Percentiles rank a stretch among this genome's conserved stretches.
These are phyloP conservation scores for Podospora pseudoanserina DNA, from an alignment of 495 filamentous ascomycete species.

Conservation along the genomic window DNA sequence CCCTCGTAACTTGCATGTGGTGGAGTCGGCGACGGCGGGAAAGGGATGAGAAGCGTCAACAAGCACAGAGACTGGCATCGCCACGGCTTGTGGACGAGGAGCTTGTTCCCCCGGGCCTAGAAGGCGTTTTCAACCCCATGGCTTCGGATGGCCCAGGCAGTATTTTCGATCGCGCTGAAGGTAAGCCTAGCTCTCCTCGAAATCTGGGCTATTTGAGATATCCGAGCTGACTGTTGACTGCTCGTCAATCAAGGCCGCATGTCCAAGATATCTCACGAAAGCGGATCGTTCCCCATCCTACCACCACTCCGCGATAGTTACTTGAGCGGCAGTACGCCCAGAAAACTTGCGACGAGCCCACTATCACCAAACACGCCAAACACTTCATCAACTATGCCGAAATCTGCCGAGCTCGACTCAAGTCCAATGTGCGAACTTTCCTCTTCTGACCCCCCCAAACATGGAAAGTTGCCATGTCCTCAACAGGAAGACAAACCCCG, in stretches of 20 bases:
- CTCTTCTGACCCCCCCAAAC: background rate
- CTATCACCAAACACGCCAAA: background rate
- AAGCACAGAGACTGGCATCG: constrained; percentile 5
- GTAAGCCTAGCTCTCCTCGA: background rate
- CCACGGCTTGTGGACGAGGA: constrained; percentile 9
- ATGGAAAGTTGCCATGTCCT: background rate
- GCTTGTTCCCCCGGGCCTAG: constrained; percentile 10
- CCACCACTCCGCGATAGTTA: background rate
- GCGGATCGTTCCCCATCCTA: constrained; percentile 1
- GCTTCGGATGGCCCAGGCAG: constrained; percentile 14
- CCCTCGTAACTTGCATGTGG: constrained; percentile 17
- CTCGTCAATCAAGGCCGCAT: constrained; percentile 12
- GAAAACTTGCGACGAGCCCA: constrained; percentile 4
- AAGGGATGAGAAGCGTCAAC: constrained; percentile 12
- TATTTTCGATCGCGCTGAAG: constrained; percentile 19
- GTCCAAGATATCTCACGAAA: constrained; percentile 9
- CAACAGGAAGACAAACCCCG: background rate
- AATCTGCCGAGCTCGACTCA: constrained; percentile 23
- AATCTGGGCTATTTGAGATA: background rate
- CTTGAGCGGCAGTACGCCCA: background rate
- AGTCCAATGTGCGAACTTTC: constrained; percentile 6
- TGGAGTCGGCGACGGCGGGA: constrained; percentile 14
- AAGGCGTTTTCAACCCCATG: constrained; percentile 21
- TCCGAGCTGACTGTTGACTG: background rate
- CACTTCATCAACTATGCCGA: background rate